Percentiles rank a stretch among this genome's conserved stretches.
Conservation (phyloP, 2,329 filamentous ascomycete species). For the Coniochaeta sp. region DNA sequence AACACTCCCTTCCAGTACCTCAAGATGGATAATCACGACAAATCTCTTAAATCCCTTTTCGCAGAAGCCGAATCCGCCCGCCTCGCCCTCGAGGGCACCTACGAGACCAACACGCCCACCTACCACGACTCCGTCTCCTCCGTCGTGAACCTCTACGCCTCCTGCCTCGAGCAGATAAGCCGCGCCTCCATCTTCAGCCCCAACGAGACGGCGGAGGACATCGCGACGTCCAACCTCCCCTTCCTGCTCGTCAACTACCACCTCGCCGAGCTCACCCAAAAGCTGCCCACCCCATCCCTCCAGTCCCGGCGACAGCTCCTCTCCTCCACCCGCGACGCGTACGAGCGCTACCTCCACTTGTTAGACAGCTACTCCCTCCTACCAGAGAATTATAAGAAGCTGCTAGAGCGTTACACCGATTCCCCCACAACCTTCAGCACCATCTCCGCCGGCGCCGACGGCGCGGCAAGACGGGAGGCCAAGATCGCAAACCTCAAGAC, state of each 20-base stretch:
- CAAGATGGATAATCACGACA: conserved; percentile 34
- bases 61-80: conserved; percentile 44
- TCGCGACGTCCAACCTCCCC: conserved; percentile 77
- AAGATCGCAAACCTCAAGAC: conserved; percentile 83
- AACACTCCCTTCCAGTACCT: background rate
- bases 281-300: conserved; percentile 46
- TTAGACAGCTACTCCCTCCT: conserved; percentile 76
- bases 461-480: conserved; percentile 64
- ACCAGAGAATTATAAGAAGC: conserved; percentile 52
- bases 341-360: conserved; percentile 71
- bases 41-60: conserved; percentile 43
- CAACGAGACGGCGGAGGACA: conserved; percentile 84
- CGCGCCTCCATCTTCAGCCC: conserved; percentile 77
- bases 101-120: conserved; percentile 55
- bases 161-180: conserved; percentile 63
- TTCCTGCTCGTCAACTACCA: conserved; percentile 75
- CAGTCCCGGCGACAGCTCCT: conserved; percentile 57
- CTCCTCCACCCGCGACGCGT: conserved; percentile 56
- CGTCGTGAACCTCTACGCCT: conserved; percentile 64
- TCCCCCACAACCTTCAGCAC: conserved; percentile 67
- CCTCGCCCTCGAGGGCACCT: conserved; percentile 53
- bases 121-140: conserved; percentile 62
- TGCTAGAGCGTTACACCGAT: conserved; percentile 68
- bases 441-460: conserved; percentile 48
- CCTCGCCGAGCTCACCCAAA: conserved; percentile 72